phyloP scores from a whole-genome alignment of 1,139 yeast genomes.

The Yamadazyma songkhlaensis region DNA sequence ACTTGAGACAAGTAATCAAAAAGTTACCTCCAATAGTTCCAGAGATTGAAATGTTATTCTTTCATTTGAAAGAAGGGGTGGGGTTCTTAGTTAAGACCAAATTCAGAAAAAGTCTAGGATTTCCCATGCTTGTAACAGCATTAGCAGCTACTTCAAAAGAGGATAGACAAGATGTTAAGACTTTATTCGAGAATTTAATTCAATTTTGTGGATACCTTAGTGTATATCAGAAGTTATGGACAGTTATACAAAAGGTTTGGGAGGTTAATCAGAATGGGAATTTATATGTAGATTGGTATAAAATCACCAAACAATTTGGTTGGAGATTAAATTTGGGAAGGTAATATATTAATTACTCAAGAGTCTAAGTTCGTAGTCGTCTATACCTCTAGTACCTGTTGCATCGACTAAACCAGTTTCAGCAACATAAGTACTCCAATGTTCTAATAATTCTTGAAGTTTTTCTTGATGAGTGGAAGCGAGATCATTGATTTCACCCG shows the following conservation, averaged over 20 bases:
- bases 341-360: constrained; percentile 3
- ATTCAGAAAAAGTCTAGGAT: constrained; percentile 9
- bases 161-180: constrained; percentile 3
- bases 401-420: constrained; percentile 23
- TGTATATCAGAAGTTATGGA: constrained; percentile 6
- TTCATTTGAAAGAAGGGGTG: constrained; percentile 4
- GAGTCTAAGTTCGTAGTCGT: not conserved
- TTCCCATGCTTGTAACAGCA: constrained; percentile 8
- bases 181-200: constrained; percentile 2
- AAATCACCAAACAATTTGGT: constrained; percentile 10
- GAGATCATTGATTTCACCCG: constrained; percentile 48
- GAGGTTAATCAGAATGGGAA: constrained; percentile 8
- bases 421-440: constrained; percentile 54
- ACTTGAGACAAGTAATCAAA: constrained; percentile 4
- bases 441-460: constrained; percentile 37
- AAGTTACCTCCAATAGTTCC: constrained; percentile 9
- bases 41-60: constrained; percentile 8
- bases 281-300: constrained; percentile 11
- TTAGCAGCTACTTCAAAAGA: constrained; percentile 4
- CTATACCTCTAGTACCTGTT: not conserved
- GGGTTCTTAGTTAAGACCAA: constrained; percentile 3
- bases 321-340: constrained; percentile 12
- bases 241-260: constrained; percentile 9
- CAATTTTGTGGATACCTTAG: constrained; percentile 7
- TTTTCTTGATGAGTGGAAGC: constrained; percentile 28